phyloP scores from a whole-genome alignment of 257 asterid genomes.

The Petunia secreta region DNA sequence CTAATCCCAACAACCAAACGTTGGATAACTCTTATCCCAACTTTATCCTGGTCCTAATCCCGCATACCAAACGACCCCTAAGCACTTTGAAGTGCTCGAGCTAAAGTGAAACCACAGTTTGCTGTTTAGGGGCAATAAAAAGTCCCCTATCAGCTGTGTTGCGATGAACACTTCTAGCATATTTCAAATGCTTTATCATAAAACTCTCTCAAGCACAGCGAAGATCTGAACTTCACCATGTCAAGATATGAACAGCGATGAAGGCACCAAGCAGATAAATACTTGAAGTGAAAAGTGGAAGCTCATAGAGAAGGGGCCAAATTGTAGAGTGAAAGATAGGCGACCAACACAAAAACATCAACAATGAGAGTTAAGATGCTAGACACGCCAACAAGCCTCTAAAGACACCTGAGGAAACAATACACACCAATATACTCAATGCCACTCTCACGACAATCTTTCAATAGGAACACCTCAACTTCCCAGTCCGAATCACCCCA shows the following conservation, averaged over 20 bases:
- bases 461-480: not conserved
- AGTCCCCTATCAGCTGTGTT: not conserved
- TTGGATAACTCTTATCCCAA: too few species aligned
- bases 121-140: not conserved
- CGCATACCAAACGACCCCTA: too few species aligned
- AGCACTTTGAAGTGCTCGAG: not conserved
- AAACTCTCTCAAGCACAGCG: not conserved
- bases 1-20: too few species aligned
- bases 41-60: too few species aligned
- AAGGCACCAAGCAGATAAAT: not conserved
- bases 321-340: not conserved
- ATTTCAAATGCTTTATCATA: not conserved
- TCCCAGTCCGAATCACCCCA: not conserved
- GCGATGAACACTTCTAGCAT: not conserved
- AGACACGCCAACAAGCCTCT: too few species aligned
- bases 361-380: not conserved
- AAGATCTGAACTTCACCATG: not conserved
- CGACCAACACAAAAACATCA: slow-evolving; percentile 1
- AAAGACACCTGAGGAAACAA: too few species aligned
- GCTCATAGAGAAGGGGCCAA: not conserved
- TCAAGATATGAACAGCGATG: not conserved
- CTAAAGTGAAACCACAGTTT: not conserved
- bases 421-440: not conserved
- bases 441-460: not conserved
- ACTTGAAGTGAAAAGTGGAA: not conserved